Conservation (phyloP, 2,329 filamentous ascomycete species). For the Basipetospora chlamydospora region DNA sequence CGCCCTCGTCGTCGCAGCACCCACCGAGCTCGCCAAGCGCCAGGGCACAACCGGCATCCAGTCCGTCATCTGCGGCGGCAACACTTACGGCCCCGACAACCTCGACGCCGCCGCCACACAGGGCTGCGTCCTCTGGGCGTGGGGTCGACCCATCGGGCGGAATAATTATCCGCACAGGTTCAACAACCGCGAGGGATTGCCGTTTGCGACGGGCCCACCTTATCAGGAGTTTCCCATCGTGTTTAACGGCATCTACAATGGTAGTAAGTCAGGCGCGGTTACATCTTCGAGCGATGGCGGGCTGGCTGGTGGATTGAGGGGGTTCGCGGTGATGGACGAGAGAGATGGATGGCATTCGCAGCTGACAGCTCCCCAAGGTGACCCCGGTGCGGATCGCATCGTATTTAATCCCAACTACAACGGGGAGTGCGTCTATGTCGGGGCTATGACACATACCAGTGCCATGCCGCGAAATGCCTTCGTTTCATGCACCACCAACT, state of each 20-base stretch:
- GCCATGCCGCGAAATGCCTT: constrained; percentile 55
- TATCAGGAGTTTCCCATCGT: constrained; percentile 25
- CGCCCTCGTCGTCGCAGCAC: constrained; percentile 15
- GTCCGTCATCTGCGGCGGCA: constrained; percentile 17
- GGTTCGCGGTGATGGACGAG: background rate
- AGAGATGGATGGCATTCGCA: too few relatives aligned
- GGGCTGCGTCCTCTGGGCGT: constrained; percentile 8
- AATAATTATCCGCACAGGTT: constrained; percentile 23
- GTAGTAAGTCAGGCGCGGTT: constrained; percentile 15
- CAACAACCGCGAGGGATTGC: constrained; percentile 23
- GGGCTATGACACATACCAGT: constrained; percentile 55
- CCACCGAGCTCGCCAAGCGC: constrained; percentile 11
- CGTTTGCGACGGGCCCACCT: constrained; percentile 14
- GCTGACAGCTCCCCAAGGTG: constrained; percentile 10
- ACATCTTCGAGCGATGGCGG: background rate
- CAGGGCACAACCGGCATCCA: constrained; percentile 8
- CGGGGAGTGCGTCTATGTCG: constrained; percentile 37
- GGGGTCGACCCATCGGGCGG: constrained; percentile 13
- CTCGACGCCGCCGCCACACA: constrained; percentile 15
- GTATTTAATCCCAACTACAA: constrained; percentile 34
- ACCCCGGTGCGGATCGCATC: constrained; percentile 51
- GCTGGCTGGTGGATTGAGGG: background rate
- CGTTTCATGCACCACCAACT: constrained; percentile 35
- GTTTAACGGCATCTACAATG: constrained; percentile 18
- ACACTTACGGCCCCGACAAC: constrained; percentile 14